These are phyloP conservation scores for Drechmeria coniospora DNA, from an alignment of 2,329 filamentous ascomycete genomes.

Conservation along the genomic window DNA sequence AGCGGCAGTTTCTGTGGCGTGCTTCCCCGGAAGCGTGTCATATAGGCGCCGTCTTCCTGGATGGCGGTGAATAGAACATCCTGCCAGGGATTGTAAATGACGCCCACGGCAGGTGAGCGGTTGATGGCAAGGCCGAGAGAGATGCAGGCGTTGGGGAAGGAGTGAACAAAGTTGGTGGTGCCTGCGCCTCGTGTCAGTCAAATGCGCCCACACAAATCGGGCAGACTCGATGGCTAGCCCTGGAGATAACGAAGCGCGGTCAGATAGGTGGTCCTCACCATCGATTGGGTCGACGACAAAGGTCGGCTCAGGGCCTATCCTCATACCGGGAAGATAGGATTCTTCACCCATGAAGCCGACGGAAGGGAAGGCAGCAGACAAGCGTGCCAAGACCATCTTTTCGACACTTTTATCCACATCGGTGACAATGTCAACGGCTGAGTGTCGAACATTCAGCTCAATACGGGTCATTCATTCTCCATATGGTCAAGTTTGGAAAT, in stretches of 20 bases:
- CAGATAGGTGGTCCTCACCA: constrained; percentile 23
- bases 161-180: constrained; percentile 69
- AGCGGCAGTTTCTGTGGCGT: constrained; percentile 24
- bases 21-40: constrained; percentile 28
- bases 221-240: too few species aligned
- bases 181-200: too few species aligned
- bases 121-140: constrained; percentile 57
- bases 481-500: constrained; percentile 5
- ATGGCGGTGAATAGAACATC: constrained; percentile 54
- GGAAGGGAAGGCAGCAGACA: constrained; percentile 36
- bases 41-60: constrained; percentile 49
- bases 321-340: constrained; percentile 53
- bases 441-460: too few species aligned
- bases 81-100: constrained; percentile 69
- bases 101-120: constrained; percentile 48
- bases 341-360: constrained; percentile 61
- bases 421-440: constrained; percentile 54
- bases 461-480: too few species aligned
- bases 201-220: too few species aligned
- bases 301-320: constrained; percentile 50
- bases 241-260: neutral
- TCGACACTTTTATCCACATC: constrained; percentile 54
- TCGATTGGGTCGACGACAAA: constrained; percentile 76
- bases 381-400: constrained; percentile 38
- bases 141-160: constrained; percentile 59